Base-by-base conservation (phyloP, 2,329 filamentous ascomycete species). In the Triangularia setosa region DNA sequence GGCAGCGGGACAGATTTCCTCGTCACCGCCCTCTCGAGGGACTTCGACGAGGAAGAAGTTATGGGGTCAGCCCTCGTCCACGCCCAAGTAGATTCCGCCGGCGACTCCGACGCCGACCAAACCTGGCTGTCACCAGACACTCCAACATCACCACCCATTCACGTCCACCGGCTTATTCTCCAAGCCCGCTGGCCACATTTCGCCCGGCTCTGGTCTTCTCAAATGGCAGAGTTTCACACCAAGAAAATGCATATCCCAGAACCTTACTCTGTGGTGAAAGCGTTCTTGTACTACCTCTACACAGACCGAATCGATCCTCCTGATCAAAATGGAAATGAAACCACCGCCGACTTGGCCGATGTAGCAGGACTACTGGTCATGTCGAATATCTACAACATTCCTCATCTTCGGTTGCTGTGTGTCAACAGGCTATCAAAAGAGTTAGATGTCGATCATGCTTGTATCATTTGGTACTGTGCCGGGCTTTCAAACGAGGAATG, bases 221-320 rank as follows among this genome's bases (percentile, higher is more conserved):
- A 97, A 73, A 99, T 99, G 95, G 89, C 91, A 12, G 95, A 99
- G 75, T 99, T 96, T 72, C 95, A 99, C 75, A 95, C 92, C 16
- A 95, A 95, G 73, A 93, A 91, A 76, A 95, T 99, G 90, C 94
- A 99, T 77, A 97, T 99, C 54, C 94, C 95, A 0, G 96, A 99
- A 73, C 93, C 94, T 0, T 98, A 97, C 76, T 89, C 88, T 1
- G 93, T 97, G 0, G 95, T 99, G 56, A 93, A 92, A 70, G 92
- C 94, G 0, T 99, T 99, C 74, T 83, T 99, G 27, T 94, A 95
- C 78, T 99, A 97, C 73, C 85, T 99, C 1, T 99, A 99, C 77
- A 97, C 95, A 0, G 95, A 99, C 76, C 94, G 90, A 70, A 97
- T 99, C 69, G 82, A 87, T 69, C 78, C 81, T 52, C 27, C 55